Evolutionary conservation across 2,329 filamentous ascomycete species (phyloP).

Genomic region (Gaeumannomyces sp.): DNA sequence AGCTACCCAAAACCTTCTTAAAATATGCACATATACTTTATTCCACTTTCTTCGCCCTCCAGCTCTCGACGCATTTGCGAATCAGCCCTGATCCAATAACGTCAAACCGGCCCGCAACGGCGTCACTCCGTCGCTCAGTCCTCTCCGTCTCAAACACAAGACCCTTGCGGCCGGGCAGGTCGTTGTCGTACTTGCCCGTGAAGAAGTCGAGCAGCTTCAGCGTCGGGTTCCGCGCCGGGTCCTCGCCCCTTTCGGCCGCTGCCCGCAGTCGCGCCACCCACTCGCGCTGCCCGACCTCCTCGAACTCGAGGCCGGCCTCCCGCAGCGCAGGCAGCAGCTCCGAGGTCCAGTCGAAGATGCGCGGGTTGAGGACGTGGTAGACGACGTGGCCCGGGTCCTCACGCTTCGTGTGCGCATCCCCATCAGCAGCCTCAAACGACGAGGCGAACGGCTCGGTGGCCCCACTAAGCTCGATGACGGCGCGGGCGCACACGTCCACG

Average conservation of each 20-base stretch:
- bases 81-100: conserved; percentile 33
- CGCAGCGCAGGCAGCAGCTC: conserved; percentile 44
- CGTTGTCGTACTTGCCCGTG: conserved; percentile 36
- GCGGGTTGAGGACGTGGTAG: conserved; percentile 42
- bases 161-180: conserved; percentile 28
- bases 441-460: neutral
- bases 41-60: conserved; percentile 18
- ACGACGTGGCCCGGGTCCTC: conserved; percentile 19
- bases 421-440: neutral
- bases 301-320: conserved; percentile 37
- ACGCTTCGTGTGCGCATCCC: conserved; percentile 9
- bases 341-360: conserved; percentile 40
- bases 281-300: conserved; percentile 33
- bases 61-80: conserved; percentile 29
- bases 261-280: conserved; percentile 38
- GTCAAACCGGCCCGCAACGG: conserved; percentile 28
- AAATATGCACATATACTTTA: too few relatives aligned
- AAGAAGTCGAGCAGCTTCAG: conserved; percentile 50
- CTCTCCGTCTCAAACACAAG: conserved; percentile 31
- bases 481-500: conserved; percentile 36
- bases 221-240: conserved; percentile 35
- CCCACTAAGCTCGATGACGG: conserved; percentile 31
- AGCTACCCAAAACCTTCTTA: too few relatives aligned
- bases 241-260: conserved; percentile 19
- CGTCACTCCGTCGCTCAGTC: conserved; percentile 25